Evolutionary conservation across 1,284 basidiomycete genomes (phyloP).

Genomic region (Pseudozyma thailandica): DNA sequence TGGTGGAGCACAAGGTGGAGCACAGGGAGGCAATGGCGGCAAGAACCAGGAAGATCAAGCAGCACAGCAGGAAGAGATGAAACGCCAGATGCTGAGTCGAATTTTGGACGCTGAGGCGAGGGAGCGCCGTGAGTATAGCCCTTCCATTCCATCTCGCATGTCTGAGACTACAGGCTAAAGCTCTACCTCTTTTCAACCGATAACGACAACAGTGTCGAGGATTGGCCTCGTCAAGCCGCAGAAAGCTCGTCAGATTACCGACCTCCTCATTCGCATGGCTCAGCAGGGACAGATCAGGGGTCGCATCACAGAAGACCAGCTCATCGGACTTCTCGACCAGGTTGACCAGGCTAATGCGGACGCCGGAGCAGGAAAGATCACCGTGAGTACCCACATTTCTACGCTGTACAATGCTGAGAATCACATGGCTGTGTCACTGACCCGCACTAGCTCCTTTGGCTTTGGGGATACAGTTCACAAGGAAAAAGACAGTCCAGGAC

Average conservation of each 20-base stretch:
- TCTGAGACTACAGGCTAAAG: no score
- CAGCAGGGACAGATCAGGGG: conserved; percentile 89
- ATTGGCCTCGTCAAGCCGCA: conserved; percentile 92
- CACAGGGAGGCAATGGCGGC: conserved; percentile 68
- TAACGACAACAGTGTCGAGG: conserved; percentile 77
- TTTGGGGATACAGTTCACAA: conserved; percentile 31
- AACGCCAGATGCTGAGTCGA: conserved; percentile 81
- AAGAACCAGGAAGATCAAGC: conserved; percentile 61
- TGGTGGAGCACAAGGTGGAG: conserved; percentile 39
- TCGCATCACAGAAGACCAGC: conserved; percentile 84
- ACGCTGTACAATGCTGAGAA: not conserved
- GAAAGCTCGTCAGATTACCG: conserved; percentile 85
- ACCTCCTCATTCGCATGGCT: conserved; percentile 86
- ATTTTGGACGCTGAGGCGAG: conserved; percentile 86
- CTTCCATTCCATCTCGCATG: not conserved
- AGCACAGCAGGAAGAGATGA: conserved; percentile 69
- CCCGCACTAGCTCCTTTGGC: not conserved
- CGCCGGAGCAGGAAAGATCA: conserved; percentile 57
- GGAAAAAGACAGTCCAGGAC: conserved; percentile 49
- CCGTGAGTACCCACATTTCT: conserved; percentile 45
- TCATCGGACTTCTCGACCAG: conserved; percentile 92
- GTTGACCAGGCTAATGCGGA: conserved; percentile 71
- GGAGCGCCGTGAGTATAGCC: conserved; percentile 80
- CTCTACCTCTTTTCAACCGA: not conserved
- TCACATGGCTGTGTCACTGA: not conserved